phyloP scores from a whole-genome alignment of 495 filamentous ascomycete genomes.

The Coniosporium apollinis region DNA sequence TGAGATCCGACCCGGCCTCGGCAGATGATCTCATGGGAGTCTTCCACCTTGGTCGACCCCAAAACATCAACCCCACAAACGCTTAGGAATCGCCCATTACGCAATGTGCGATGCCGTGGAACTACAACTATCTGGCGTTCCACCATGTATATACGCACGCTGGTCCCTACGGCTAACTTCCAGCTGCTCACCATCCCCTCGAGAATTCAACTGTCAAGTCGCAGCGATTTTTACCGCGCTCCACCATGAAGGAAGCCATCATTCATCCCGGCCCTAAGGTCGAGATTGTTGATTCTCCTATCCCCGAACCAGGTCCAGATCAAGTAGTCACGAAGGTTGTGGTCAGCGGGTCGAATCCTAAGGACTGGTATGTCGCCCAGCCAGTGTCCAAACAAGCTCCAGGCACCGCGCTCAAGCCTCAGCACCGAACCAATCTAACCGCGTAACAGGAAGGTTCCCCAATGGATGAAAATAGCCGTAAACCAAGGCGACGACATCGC shows the following conservation, averaged over 20 bases:
- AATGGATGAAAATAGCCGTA: constrained; percentile 7
- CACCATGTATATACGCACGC: no score
- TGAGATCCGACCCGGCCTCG: no score
- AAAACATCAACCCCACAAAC: no score
- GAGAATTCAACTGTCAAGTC: no score
- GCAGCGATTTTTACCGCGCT: no score
- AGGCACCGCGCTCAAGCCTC: constrained; percentile 18
- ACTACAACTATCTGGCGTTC: no score
- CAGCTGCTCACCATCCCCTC: no score
- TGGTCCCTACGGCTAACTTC: no score
- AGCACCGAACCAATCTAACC: neutral
- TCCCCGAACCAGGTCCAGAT: constrained; percentile 40
- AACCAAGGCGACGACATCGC: constrained; percentile 63
- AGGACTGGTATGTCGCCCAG: constrained; percentile 30
- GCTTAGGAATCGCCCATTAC: no score
- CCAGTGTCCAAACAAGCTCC: neutral
- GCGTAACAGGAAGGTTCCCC: constrained; percentile 20
- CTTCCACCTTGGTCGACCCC: no score
- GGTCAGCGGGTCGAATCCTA: constrained; percentile 56
- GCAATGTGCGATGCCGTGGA: no score
- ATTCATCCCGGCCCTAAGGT: constrained; percentile 36
- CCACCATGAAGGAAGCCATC: constrained; percentile 61
- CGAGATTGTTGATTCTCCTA: constrained; percentile 44
- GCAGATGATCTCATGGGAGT: no score
- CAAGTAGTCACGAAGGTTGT: constrained; percentile 58